Conservation (phyloP, 2,329 filamentous ascomycete species). For the Botryotinia narcissicola region DNA sequence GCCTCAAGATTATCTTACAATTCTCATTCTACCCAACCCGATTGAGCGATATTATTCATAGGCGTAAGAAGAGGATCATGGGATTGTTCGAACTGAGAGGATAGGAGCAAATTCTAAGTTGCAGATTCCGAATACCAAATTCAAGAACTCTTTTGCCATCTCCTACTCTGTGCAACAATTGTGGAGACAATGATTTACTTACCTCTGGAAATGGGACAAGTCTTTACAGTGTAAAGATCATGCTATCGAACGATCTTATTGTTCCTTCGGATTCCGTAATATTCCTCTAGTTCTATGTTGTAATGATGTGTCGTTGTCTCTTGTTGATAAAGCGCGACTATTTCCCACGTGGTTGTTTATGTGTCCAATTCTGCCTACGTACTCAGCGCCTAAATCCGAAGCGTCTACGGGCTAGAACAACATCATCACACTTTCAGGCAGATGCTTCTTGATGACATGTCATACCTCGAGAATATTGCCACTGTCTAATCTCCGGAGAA, state of each 20-base stretch:
- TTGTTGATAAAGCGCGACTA: not conserved
- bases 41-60: not conserved
- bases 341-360: not conserved
- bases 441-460: not conserved
- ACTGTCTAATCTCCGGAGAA: not conserved
- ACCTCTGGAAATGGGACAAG: not conserved
- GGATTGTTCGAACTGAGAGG: not conserved
- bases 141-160: not conserved
- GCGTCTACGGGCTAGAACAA: not conserved
- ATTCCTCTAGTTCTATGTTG: not conserved
- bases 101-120: not conserved
- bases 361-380: not conserved
- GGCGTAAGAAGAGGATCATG: not conserved
- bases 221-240: not conserved
- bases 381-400: not conserved
- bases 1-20: not conserved
- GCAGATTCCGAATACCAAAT: not conserved
- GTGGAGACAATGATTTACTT: not conserved
- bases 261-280: not conserved
- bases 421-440: not conserved
- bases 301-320: not conserved
- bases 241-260: not conserved
- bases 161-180: not conserved
- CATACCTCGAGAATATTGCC: not conserved
- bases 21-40: not conserved